Evolutionary conservation across 352 stramenopile genomes (phyloP).

Genomic region (Pythium sp.): DNA sequence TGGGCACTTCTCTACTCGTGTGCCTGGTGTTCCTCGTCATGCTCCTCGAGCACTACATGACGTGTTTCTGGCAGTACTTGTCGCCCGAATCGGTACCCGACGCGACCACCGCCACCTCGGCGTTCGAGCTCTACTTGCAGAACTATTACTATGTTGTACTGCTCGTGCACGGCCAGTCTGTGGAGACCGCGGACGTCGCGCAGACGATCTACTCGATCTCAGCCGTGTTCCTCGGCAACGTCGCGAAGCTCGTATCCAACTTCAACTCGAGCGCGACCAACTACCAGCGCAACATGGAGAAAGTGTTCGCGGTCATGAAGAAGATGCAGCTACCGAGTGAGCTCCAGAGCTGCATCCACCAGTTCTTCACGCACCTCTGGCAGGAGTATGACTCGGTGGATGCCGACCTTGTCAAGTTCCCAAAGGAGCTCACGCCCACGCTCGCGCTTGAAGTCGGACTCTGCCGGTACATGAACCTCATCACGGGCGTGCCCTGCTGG

Average conservation of each 20-base stretch:
- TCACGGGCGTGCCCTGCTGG: conserved; percentile 34
- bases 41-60: conserved; percentile 13
- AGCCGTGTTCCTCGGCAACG: conserved; percentile 10
- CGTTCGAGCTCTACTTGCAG: not conserved
- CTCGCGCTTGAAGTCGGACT: conserved; percentile 36
- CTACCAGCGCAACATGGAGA: conserved; percentile 23
- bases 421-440: conserved; percentile 36
- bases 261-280: conserved; percentile 17
- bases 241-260: conserved; percentile 21
- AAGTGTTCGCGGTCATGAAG: conserved; percentile 24
- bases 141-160: not conserved
- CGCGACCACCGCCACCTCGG: not conserved
- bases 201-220: conserved; percentile 2
- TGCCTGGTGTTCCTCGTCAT: conserved; percentile 8
- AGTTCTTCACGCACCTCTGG: conserved; percentile 46
- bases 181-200: not conserved
- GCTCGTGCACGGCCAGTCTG: conserved; percentile 1
- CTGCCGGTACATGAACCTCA: conserved; percentile 36
- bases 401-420: conserved; percentile 32
- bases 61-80: conserved; percentile 16
- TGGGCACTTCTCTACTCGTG: conserved; percentile 15
- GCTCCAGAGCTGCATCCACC: conserved; percentile 30
- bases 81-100: not conserved
- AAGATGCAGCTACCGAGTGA: conserved; percentile 22
- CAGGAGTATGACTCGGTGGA: conserved; percentile 40